A percentile compares a stretch with the other conserved stretches of the same genome.
Evolutionary conservation across 768 basidiomycete genomes (phyloP).

Genomic region (Calocera cornea): DNA sequence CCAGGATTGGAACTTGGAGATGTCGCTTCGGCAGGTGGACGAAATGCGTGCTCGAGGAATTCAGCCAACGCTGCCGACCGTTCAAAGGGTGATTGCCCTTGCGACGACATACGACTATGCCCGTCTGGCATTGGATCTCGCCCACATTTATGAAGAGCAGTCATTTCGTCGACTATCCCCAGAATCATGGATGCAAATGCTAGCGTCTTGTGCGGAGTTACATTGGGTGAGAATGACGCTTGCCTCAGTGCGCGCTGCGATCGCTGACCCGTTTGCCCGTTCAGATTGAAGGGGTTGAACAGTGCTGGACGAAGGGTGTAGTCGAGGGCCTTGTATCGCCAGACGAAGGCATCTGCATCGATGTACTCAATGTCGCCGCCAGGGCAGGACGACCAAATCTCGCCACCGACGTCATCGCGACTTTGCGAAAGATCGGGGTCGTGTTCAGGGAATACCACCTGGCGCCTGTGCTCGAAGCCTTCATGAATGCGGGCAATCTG

Average conservation of each 20-base stretch:
- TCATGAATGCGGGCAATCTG: slow-evolving; percentile 42
- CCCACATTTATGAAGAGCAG: slow-evolving; percentile 42
- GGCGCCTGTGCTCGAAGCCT: slow-evolving; percentile 62
- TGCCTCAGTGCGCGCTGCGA: background rate
- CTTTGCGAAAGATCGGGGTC: slow-evolving; percentile 37
- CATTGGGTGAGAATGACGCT: slow-evolving; percentile 41
- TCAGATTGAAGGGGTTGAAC: background rate
- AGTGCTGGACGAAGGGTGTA: slow-evolving; percentile 51
- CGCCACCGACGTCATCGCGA: slow-evolving; percentile 48
- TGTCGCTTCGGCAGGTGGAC: slow-evolving; percentile 46
- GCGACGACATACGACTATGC: slow-evolving; percentile 43
- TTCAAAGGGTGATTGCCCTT: slow-evolving; percentile 39
- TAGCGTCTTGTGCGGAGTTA: slow-evolving; percentile 47
- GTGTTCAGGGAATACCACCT: slow-evolving; percentile 58
- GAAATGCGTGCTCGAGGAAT: slow-evolving; percentile 42
- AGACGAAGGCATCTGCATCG: slow-evolving; percentile 60
- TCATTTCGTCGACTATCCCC: slow-evolving; percentile 41
- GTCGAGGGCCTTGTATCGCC: slow-evolving; percentile 48
- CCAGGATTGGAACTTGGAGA: slow-evolving; percentile 43
- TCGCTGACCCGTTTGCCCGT: background rate
- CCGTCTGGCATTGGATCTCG: slow-evolving; percentile 59
- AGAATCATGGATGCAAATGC: slow-evolving; percentile 50
- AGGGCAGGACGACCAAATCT: slow-evolving; percentile 59
- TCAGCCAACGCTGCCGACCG: slow-evolving; percentile 36
- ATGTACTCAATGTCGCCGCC: slow-evolving; percentile 58